Conservation (phyloP, 1,284 basidiomycete species). For the Ustilago tritici region DNA sequence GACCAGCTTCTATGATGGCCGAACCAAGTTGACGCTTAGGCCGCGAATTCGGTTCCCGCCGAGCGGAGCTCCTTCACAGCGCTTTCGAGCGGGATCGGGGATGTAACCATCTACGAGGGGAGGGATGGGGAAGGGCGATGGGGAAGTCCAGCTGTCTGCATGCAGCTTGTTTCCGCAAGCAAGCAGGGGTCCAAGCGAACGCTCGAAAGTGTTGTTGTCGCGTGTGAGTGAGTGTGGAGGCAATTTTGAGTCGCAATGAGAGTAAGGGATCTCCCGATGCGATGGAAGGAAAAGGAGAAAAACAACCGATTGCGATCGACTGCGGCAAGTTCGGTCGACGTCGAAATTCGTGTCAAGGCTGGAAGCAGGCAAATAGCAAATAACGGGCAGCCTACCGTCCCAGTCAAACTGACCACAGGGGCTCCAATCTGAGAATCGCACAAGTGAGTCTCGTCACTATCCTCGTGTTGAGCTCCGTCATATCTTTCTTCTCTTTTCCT, state of each 20-base stretch:
- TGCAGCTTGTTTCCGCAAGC: constrained; percentile 15
- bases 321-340: constrained; percentile 44
- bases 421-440: background rate
- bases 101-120: no score
- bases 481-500: constrained; percentile 35
- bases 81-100: no score
- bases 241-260: constrained; percentile 10
- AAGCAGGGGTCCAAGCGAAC: constrained; percentile 19
- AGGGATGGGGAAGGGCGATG: no score
- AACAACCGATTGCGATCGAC: constrained; percentile 21
- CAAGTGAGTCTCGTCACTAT: constrained; percentile 25
- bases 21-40: no score
- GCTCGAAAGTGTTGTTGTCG: constrained; percentile 4
- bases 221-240: constrained; percentile 22
- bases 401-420: background rate
- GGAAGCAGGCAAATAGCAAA: background rate
- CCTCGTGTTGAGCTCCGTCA: constrained; percentile 13
- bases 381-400: background rate
- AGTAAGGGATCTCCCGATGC: constrained; percentile 17
- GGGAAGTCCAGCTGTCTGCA: constrained; percentile 5
- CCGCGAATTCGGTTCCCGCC: no score
- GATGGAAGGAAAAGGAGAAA: background rate
- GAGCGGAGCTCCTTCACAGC: no score
- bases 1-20: no score
- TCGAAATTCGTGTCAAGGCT: background rate